Evolutionary conservation across 192 early-diverging fungal species (phyloP).

Genomic region (Anaeromyces robustus): DNA sequence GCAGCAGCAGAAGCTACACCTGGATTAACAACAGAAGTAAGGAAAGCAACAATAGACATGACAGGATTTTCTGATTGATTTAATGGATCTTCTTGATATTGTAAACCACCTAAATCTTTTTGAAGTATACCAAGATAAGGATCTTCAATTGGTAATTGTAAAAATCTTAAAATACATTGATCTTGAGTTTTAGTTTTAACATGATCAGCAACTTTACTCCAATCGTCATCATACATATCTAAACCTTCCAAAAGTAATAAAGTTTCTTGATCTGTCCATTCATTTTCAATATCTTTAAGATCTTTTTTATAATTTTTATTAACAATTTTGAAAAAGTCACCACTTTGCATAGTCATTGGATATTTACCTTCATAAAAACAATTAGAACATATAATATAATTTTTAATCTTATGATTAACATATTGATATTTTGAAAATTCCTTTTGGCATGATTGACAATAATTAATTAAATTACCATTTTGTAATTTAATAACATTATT

Average conservation of each 20-base stretch:
- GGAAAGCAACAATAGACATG: conserved; percentile 75
- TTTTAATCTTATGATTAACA: conserved; percentile 35
- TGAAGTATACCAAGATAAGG: conserved; percentile 9
- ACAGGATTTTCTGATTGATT: conserved; percentile 74
- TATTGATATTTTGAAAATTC: conserved; percentile 54
- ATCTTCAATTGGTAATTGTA: conserved; percentile 5
- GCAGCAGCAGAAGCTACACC: conserved; percentile 76
- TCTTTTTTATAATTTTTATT: conserved; percentile 6
- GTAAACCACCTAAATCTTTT: conserved; percentile 37
- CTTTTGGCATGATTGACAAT: neutral
- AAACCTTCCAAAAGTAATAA: conserved; percentile 78
- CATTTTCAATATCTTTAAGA: conserved; percentile 5
- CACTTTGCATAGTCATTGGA: conserved; percentile 58
- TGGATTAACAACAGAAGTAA: conserved; percentile 73
- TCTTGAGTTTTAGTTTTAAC: conserved; percentile 80
- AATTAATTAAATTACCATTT: neutral
- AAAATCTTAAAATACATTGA: conserved; percentile 78
- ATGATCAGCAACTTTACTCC: conserved; percentile 79
- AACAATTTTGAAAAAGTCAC: conserved; percentile 77
- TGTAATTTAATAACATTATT: neutral
- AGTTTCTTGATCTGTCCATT: conserved; percentile 80
- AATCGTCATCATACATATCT: conserved; percentile 88
- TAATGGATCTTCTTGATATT: conserved; percentile 57
- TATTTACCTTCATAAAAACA: conserved; percentile 92
- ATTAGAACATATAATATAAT: conserved; percentile 63